phyloP scores from a whole-genome alignment of 176 grass and related monocot genomes.

The barley (Hordeum vulgare) region MorexV3_pseudomolecules_assembly NC_058520.1:519926514-519927013 shows the following conservation, averaged over 20 bases:
- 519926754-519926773: conserved; percentile 35
- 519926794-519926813: not conserved
- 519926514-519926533: not conserved
- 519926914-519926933: conserved; percentile 87
- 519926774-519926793: not conserved
- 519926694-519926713: conserved; percentile 82
- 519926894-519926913: conserved; percentile 58
- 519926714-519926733: conserved; percentile 92
- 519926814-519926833: not conserved
- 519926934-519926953: conserved; percentile 93
- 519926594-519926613: conserved; percentile 98
- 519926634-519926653: conserved; percentile 99
- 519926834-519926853: not conserved
- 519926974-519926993: not conserved
- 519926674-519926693: conserved; percentile 91
- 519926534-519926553: not conserved
- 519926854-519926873: conserved; percentile 15
- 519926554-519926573: no score
- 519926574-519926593: no score
- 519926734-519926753: conserved; percentile 79
- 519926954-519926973: conserved; percentile 46
- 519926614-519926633: conserved; percentile 92
- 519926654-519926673: conserved; percentile 95
- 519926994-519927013: not conserved
- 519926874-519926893: conserved; percentile 81